Evolutionary conservation across 2,329 filamentous ascomycete species (phyloP), one percentile per base, ranked within the genome.

Genomic region (Rugonectria rugulosa): DNA sequence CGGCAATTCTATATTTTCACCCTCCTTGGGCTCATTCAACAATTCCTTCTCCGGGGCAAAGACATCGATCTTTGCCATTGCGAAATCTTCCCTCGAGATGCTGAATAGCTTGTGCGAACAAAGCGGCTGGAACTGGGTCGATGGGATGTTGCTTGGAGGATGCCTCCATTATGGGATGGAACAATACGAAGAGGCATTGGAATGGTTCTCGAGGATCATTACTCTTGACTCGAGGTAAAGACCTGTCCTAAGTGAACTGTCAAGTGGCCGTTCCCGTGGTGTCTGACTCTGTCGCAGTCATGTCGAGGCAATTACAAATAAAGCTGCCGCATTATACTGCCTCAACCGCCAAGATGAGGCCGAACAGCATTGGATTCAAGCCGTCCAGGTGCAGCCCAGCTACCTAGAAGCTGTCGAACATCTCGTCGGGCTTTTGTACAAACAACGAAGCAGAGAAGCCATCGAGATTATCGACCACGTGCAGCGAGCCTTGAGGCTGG

Each of bases 331-430:
- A 1, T 79, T 97, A 20, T 87, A 97, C 63, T 92, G 92, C 53
- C 82, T 98, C 9, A 88, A 91, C 57, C 87, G 89, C 56, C 89
- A 89, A 55, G 83, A 89, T 42, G 94, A 98, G 68, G 95, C 95
- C 6, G 89, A 97, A 70, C 82, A 87, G 54, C 84, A 92, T 68
- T 99, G 95, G 95, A 80, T 89, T 61, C 86, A 84, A 57, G 92
- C 92, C n/a, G 87, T 98, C 21, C 90, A 87, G 68, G 78, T 91
- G 53, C 88, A 91, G 8, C 95, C 95, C 1, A 90, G 87, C 69
- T 96, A 96, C 74, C 90, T 99, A 53, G 95, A 99, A 75, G 93
- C 95, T 7, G 92, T 95, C 3, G 95, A 99, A 71, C 93, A 98
- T 77, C 82, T 99, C 2, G 90, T 98, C 24, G 92, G 92, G 1